Evolutionary conservation across 2,329 filamentous ascomycete species (phyloP).

Genomic region (Gremmenia infestans): DNA sequence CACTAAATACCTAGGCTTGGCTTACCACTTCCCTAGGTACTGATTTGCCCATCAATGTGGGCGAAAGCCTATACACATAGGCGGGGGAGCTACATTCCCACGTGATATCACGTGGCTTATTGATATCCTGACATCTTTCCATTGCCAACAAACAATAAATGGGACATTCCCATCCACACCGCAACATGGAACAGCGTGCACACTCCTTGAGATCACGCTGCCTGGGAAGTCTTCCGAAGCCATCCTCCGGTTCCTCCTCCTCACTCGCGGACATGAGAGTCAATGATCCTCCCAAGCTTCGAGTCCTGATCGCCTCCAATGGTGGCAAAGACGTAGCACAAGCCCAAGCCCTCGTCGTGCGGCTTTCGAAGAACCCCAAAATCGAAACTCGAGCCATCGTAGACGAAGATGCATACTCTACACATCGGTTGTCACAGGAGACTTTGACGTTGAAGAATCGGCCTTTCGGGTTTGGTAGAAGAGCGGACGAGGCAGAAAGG

Average conservation of each 20-base stretch:
- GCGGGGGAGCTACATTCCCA: no score
- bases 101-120: no score
- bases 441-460: slow-evolving; percentile 56
- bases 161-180: not conserved
- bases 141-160: not conserved
- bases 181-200: slow-evolving; percentile 18
- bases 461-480: slow-evolving; percentile 30
- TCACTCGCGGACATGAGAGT: slow-evolving; percentile 28
- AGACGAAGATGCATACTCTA: slow-evolving; percentile 52
- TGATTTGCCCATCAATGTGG: no score
- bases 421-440: slow-evolving; percentile 55
- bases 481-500: slow-evolving; percentile 24
- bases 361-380: slow-evolving; percentile 59
- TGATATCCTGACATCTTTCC: no score
- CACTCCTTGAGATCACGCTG: slow-evolving; percentile 12
- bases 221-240: slow-evolving; percentile 15
- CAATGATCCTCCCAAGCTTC: slow-evolving; percentile 52
- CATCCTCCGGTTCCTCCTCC: slow-evolving; percentile 14
- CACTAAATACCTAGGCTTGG: no score
- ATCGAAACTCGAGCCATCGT: slow-evolving; percentile 59
- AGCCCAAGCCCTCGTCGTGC: slow-evolving; percentile 60
- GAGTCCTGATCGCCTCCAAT: slow-evolving; percentile 61
- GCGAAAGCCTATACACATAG: no score
- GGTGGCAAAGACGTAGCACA: slow-evolving; percentile 60
- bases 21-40: no score